phyloP scores from a whole-genome alignment of 2,329 filamentous ascomycete species.

The Neophaeococcomyces aloes region DNA sequence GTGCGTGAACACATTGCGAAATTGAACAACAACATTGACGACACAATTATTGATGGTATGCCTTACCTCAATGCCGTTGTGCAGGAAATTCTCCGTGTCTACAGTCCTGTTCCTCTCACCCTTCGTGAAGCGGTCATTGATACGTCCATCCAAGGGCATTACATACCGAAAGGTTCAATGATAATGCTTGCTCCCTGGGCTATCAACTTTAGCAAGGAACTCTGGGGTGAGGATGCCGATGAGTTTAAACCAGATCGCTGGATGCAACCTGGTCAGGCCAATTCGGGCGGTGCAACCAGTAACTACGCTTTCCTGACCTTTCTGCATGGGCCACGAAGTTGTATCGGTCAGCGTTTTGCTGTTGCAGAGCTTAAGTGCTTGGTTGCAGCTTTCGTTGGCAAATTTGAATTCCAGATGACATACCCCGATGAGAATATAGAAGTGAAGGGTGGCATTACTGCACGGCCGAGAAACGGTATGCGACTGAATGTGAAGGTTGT shows the following conservation, averaged over 20 bases:
- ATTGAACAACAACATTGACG: slow-evolving; percentile 24
- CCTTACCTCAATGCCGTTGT: slow-evolving; percentile 72
- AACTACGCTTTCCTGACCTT: slow-evolving; percentile 70
- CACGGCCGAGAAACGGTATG: slow-evolving; percentile 62
- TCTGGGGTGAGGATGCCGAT: slow-evolving; percentile 68
- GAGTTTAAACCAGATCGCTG: slow-evolving; percentile 73
- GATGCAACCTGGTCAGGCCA: slow-evolving; percentile 43
- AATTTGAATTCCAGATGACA: slow-evolving; percentile 58
- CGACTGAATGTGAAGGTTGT: slow-evolving; percentile 55
- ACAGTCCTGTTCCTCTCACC: slow-evolving; percentile 60
- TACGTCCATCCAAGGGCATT: slow-evolving; percentile 54
- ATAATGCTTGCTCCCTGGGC: slow-evolving; percentile 56
- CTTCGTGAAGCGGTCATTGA: slow-evolving; percentile 54
- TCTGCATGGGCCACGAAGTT: slow-evolving; percentile 49
- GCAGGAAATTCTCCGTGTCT: slow-evolving; percentile 65
- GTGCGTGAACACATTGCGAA: slow-evolving; percentile 21
- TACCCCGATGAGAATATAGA: slow-evolving; percentile 50
- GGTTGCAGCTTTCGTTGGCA: slow-evolving; percentile 64
- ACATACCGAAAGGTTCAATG: slow-evolving; percentile 59
- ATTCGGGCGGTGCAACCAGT: slow-evolving; percentile 57
- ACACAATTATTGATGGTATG: slow-evolving; percentile 54
- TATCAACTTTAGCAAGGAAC: slow-evolving; percentile 54
- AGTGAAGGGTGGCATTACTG: slow-evolving; percentile 61
- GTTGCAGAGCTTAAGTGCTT: slow-evolving; percentile 77
- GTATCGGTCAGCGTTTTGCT: slow-evolving; percentile 37